A percentile compares a stretch with the other conserved stretches of the same genome.
These are phyloP conservation scores for Fusarium subtropicale DNA, from an alignment of 2,329 filamentous ascomycete species.

Conservation along the genomic window DNA sequence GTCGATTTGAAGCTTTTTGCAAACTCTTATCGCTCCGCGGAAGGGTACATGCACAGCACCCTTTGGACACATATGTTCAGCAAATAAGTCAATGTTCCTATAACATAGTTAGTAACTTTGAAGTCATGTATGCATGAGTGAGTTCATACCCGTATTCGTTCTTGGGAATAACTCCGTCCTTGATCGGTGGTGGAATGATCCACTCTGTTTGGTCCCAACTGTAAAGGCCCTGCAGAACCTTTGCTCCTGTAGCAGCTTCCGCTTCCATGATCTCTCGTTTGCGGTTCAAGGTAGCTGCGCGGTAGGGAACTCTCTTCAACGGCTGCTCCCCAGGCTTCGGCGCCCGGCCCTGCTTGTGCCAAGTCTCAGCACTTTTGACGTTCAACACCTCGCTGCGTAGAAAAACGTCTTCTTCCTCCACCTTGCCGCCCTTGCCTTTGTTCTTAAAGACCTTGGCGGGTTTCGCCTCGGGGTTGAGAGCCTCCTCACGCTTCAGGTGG, in stretches of 20 bases:
- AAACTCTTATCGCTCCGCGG: slow-evolving; percentile 80
- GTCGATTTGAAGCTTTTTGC: slow-evolving; percentile 85
- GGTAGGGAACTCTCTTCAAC: slow-evolving; percentile 87
- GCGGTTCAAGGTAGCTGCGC: slow-evolving; percentile 88
- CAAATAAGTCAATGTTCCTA: slow-evolving; percentile 92
- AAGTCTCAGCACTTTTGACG: slow-evolving; percentile 93
- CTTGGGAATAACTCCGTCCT: slow-evolving; percentile 88
- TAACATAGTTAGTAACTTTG: slow-evolving; percentile 34
- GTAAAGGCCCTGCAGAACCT: slow-evolving; percentile 88
- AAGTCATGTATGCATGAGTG: neutral
- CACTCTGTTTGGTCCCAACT: slow-evolving; percentile 88
- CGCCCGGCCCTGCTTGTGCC: slow-evolving; percentile 94
- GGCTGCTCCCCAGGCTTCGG: slow-evolving; percentile 77
- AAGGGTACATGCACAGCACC: slow-evolving; percentile 88
- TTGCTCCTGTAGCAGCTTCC: slow-evolving; percentile 81
- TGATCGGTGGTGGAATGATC: slow-evolving; percentile 91
- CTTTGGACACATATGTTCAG: slow-evolving; percentile 87
- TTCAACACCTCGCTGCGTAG: slow-evolving; percentile 80
- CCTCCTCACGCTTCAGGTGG: slow-evolving; percentile 92
- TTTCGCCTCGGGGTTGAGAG: slow-evolving; percentile 74
- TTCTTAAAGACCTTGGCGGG: slow-evolving; percentile 80
- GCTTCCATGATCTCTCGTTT: slow-evolving; percentile 90
- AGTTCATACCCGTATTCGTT: slow-evolving; percentile 79
- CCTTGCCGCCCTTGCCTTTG: slow-evolving; percentile 78
- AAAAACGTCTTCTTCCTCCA: slow-evolving; percentile 84